Evolutionary conservation across 2,329 filamentous ascomycete species (phyloP), one percentile per base, ranked within the genome.

Genomic region (Bipolaris oryzae): DNA sequence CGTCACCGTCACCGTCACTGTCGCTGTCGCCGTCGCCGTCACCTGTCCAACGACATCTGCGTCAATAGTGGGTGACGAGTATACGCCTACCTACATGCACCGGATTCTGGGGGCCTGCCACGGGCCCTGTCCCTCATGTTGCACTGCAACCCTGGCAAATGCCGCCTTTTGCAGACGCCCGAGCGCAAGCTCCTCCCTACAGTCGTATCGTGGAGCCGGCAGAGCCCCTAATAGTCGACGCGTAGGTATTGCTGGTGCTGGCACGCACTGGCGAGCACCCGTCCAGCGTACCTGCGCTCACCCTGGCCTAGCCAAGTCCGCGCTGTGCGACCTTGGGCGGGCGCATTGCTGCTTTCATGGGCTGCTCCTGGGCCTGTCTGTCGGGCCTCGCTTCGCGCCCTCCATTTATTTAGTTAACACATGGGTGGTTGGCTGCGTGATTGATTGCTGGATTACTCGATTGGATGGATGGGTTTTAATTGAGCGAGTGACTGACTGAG

Each of bases 271-370:
- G 53, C 41, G 39, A 57, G 60, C 59, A 62, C 61, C 38, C 49
- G 33, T 49, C 57, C 61, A 58, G 64, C 64, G 68, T 70, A 70
- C 67, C 64, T 71, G 69, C 69, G 64, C 65, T 57, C 41, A 39
- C 21, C 51, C 37, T 20, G 41, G 42, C 49, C 56, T 56, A 54
- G 53, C 54, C 37, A 57, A 56, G 53, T 64, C 57, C 53, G 63
- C 61, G 43, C 37, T 47, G 64, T 69, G 53, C 63, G 55, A 64
- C 64, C 33, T 50, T 42, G 21, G 47, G 58, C 63, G 60, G 61
- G 45, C 60, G 58, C 58, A 60, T 61, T 60, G 52, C 60, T 57
- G 21, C 53, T 57, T 57, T 52, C 33, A 57, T 50, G 23, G 38
- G 15, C 39, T 31, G 37, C 16, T 42, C 50, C 53, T 56, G 11